Conservation (phyloP, 306 rosid genomes). For the Glycine tomentella region DNA sequence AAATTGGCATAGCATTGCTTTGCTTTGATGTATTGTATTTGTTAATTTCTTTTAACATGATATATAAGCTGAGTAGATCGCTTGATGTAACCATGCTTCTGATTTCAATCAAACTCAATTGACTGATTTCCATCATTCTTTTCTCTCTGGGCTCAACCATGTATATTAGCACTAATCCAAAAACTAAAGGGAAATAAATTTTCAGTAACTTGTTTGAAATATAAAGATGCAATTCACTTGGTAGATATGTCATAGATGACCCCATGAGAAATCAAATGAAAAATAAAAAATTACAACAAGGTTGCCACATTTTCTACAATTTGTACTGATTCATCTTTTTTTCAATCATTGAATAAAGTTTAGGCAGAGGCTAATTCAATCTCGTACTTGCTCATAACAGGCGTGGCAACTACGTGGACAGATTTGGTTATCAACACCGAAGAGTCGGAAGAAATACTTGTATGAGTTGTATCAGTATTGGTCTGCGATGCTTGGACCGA, state of each 20-base stretch:
- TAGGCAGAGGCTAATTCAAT: conserved; percentile 10
- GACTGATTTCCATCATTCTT: too few species aligned
- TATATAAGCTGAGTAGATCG: background rate
- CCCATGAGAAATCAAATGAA: background rate
- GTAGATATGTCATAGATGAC: background rate
- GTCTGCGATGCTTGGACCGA: too few species aligned
- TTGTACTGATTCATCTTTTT: background rate
- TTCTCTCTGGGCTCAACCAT: background rate
- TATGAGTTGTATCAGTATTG: too few species aligned
- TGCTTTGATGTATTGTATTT: background rate
- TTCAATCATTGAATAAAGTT: background rate
- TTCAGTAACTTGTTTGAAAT: background rate
- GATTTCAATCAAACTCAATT: background rate
- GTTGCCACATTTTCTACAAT: background rate
- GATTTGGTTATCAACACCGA: background rate
- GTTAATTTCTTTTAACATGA: background rate
- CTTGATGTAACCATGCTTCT: background rate
- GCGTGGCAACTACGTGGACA: background rate
- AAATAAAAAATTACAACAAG: background rate
- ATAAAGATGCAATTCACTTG: background rate
- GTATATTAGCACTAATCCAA: background rate
- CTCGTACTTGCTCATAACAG: background rate
- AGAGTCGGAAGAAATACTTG: background rate
- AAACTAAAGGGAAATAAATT: background rate
- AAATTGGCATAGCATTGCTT: background rate